phyloP scores from a whole-genome alignment of 306 rosid genomes.

The Vigna radiata region DNA sequence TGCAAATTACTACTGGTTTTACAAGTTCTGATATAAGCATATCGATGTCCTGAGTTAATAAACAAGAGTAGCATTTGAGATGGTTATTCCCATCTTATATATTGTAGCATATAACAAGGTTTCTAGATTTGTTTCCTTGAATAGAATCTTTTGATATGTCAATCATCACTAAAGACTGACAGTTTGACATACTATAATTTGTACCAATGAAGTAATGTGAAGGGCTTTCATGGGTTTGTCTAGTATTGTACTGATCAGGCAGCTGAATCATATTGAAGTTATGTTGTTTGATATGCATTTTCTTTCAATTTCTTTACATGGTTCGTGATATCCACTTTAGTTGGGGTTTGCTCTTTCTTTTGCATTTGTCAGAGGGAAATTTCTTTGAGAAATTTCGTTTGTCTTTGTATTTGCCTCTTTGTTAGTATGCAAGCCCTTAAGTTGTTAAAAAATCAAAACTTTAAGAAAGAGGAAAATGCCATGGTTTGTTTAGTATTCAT shows the following conservation, averaged over 20 bases:
- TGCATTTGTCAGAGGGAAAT: constrained; percentile 4
- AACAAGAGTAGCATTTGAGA: constrained; percentile 16
- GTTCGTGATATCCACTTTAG: constrained; percentile 27
- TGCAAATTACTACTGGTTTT: neutral
- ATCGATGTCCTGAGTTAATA: constrained; percentile 4
- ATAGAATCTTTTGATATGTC: neutral
- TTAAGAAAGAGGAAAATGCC: neutral
- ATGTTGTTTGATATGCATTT: constrained; percentile 20
- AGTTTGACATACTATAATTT: neutral
- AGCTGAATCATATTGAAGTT: constrained; percentile 23
- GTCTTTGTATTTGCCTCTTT: neutral
- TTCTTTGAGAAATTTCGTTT: constrained; percentile 30
- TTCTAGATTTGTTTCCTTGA: constrained; percentile 19
- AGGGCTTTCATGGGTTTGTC: neutral
- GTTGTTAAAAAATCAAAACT: neutral
- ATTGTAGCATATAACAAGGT: constrained; percentile 4
- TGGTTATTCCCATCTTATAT: neutral
- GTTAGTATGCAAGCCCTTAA: constrained; percentile 8
- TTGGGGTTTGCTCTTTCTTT: neutral
- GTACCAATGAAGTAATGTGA: neutral
- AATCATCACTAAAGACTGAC: constrained; percentile 3
- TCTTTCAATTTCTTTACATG: constrained; percentile 26
- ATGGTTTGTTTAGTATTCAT: constrained; percentile 12
- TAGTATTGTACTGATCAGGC: constrained; percentile 22
- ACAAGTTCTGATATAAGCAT: neutral